phyloP scores from a whole-genome alignment of 2,329 filamentous ascomycete species.

The Venturia asperata region DNA sequence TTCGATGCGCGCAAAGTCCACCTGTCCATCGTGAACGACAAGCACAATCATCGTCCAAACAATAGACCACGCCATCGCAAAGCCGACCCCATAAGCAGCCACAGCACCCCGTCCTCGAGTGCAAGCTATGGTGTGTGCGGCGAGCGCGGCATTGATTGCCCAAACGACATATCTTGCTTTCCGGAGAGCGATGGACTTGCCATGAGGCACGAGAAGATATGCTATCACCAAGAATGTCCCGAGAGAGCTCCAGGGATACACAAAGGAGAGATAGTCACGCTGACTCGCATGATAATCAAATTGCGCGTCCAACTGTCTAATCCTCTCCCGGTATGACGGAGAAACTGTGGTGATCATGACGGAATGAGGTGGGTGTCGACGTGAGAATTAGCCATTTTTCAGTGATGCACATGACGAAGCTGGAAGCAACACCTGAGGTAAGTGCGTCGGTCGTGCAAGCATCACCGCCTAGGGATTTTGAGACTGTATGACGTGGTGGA shows the following conservation, averaged over 20 bases:
- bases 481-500: too few relatives aligned
- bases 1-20: conserved; percentile 51
- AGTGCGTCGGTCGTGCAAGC: too few relatives aligned
- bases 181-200: conserved; percentile 32
- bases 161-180: conserved; percentile 42
- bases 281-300: conserved; percentile 36
- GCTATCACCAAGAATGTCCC: conserved; percentile 38
- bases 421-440: too few relatives aligned
- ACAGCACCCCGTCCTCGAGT: conserved; percentile 45
- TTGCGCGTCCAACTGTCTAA: conserved; percentile 32
- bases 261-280: conserved; percentile 36
- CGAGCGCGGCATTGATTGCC: conserved; percentile 36
- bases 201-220: conserved; percentile 47
- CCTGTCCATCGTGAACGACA: conserved; percentile 49
- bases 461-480: too few relatives aligned
- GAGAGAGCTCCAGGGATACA: conserved; percentile 38
- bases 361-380: background rate
- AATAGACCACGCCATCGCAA: conserved; percentile 48
- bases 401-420: background rate
- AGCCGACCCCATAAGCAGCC: conserved; percentile 48
- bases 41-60: conserved; percentile 49
- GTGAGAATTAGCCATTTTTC: background rate
- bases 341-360: background rate
- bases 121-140: conserved; percentile 38
- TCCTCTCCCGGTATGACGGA: conserved; percentile 11